Conservation (phyloP, 2,329 filamentous ascomycete genomes). For the Colletotrichum plurivorum region DNA sequence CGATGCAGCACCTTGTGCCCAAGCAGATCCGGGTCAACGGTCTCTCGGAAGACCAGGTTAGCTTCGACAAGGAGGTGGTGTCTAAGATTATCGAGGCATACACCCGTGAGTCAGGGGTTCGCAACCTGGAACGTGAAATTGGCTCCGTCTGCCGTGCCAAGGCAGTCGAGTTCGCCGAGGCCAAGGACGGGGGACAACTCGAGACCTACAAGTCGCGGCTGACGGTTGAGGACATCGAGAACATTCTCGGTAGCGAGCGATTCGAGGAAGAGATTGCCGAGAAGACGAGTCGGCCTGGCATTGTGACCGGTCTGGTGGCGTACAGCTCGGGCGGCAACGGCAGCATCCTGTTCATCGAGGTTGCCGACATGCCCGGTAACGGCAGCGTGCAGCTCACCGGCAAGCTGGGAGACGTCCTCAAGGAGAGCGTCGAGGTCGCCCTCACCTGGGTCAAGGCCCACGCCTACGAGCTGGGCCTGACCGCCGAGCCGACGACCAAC, state of each 20-base stretch:
- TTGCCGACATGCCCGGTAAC: slow-evolving; percentile 95
- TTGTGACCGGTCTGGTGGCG: slow-evolving; percentile 96
- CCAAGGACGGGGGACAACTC: slow-evolving; percentile 79
- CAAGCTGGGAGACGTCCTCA: slow-evolving; percentile 95
- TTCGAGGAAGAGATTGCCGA: slow-evolving; percentile 97
- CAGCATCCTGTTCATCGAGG: slow-evolving; percentile 97
- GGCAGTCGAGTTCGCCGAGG: slow-evolving; percentile 94
- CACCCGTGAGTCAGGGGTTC: slow-evolving; percentile 95
- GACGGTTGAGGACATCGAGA: slow-evolving; percentile 85
- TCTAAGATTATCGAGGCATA: slow-evolving; percentile 97
- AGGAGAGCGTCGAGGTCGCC: slow-evolving; percentile 96
- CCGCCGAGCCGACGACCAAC: slow-evolving; percentile 84
- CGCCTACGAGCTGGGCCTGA: slow-evolving; percentile 90
- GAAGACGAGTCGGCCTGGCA: slow-evolving; percentile 84
- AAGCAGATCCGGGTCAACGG: slow-evolving; percentile 96
- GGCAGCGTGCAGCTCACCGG: slow-evolving; percentile 95
- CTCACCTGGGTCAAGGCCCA: slow-evolving; percentile 98
- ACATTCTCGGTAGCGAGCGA: slow-evolving; percentile 91
- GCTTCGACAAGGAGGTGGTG: slow-evolving; percentile 85
- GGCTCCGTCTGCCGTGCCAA: slow-evolving; percentile 95
- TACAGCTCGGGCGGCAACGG: slow-evolving; percentile 95
- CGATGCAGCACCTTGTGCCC: slow-evolving; percentile 91
- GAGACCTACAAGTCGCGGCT: slow-evolving; percentile 82
- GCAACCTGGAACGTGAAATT: slow-evolving; percentile 95
- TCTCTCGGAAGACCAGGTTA: slow-evolving; percentile 80